These are phyloP conservation scores for Lactarius vividus DNA, from an alignment of 768 basidiomycete genomes.

Conservation along the genomic window DNA sequence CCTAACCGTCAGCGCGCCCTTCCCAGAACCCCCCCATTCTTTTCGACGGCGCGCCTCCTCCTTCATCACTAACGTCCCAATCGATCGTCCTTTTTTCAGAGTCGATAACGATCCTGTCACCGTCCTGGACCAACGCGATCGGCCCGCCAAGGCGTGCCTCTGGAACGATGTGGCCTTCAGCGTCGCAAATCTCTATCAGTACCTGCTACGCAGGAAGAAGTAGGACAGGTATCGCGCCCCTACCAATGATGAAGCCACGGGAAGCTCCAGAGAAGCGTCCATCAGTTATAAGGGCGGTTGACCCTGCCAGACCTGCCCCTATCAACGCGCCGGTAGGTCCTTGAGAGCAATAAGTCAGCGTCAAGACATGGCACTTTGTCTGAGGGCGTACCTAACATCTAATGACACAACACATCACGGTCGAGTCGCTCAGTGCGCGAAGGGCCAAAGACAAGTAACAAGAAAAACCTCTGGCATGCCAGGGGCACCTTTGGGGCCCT, in stretches of 20 bases:
- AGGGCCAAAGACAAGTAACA: neutral
- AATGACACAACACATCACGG: neutral
- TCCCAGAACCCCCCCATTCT: constrained; percentile 70
- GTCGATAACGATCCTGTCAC: constrained; percentile 76
- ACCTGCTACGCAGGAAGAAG: neutral
- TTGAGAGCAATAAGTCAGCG: constrained; percentile 23
- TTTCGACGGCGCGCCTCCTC: constrained; percentile 58
- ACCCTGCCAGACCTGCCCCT: constrained; percentile 76
- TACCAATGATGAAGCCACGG: constrained; percentile 60
- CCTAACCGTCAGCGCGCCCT: constrained; percentile 60
- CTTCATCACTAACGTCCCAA: constrained; percentile 70
- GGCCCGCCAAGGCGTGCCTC: constrained; percentile 80
- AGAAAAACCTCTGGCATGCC: constrained; percentile 77
- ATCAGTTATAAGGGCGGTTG: constrained; percentile 83
- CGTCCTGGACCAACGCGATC: constrained; percentile 83
- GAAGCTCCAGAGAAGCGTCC: constrained; percentile 88
- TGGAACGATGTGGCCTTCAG: constrained; percentile 57
- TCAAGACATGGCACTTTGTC: neutral
- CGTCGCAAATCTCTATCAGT: constrained; percentile 1
- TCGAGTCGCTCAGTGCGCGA: constrained; percentile 3
- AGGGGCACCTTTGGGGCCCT: constrained; percentile 88
- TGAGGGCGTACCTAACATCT: constrained; percentile 46
- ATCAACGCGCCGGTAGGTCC: constrained; percentile 83
- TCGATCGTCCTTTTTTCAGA: constrained; percentile 59
- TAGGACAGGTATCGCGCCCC: constrained; percentile 9